Evolutionary conservation across 2,329 filamentous ascomycete species (phyloP).

Genomic region (Pseudocercospora cruenta): DNA sequence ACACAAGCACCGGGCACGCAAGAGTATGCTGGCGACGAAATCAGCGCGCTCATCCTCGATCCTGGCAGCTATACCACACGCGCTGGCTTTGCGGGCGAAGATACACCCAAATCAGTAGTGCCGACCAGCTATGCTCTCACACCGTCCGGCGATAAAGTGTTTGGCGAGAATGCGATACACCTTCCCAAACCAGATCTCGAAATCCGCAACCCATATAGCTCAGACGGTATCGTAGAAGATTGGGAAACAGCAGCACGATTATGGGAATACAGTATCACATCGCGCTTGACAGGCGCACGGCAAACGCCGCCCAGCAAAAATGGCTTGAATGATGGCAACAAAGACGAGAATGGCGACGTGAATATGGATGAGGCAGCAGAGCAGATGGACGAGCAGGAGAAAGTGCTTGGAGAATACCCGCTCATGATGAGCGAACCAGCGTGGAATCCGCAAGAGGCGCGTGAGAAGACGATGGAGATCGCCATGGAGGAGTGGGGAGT

Average conservation of each 20-base stretch:
- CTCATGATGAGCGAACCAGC: conserved; percentile 91
- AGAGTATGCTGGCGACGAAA: conserved; percentile 76
- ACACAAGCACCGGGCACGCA: conserved; percentile 43
- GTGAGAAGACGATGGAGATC: conserved; percentile 93
- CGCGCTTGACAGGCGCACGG: conserved; percentile 78
- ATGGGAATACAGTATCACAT: conserved; percentile 92
- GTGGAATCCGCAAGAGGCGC: conserved; percentile 84
- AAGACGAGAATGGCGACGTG: conserved; percentile 52
- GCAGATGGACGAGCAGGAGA: conserved; percentile 63
- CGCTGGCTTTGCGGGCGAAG: conserved; percentile 96
- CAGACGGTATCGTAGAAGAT: conserved; percentile 89
- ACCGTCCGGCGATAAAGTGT: conserved; percentile 63
- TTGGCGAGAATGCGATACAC: conserved; percentile 88
- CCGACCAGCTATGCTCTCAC: conserved; percentile 81
- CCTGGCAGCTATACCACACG: conserved; percentile 89
- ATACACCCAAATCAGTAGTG: conserved; percentile 90
- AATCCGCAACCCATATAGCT: conserved; percentile 88
- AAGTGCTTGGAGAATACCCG: conserved; percentile 84
- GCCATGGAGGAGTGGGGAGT: conserved; percentile 97
- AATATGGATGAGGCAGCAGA: conserved; percentile 65
- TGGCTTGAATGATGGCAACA: conserved; percentile 71
- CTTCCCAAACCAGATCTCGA: conserved; percentile 76
- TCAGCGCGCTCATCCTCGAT: conserved; percentile 94
- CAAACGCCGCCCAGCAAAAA: conserved; percentile 71
- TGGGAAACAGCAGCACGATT: conserved; percentile 89